Conservation (phyloP, 2,329 filamentous ascomycete species). For the Ilyonectria robusta region DNA sequence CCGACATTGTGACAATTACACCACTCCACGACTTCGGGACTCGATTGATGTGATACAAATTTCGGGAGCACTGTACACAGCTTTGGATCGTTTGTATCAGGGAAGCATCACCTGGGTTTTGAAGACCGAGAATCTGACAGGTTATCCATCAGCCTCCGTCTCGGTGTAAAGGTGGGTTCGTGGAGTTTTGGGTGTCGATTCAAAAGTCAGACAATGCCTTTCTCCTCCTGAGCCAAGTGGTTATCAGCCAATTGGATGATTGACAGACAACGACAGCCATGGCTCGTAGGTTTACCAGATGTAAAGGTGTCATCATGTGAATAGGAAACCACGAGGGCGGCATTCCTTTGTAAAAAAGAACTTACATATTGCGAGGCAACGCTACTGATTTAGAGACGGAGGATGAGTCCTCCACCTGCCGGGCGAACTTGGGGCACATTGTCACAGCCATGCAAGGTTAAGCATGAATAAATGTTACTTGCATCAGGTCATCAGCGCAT, state of each 20-base stretch:
- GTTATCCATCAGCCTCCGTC: conserved; percentile 35
- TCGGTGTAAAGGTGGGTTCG: not conserved
- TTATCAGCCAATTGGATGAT: conserved; percentile 36
- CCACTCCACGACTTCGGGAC: not conserved
- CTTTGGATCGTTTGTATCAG: not conserved
- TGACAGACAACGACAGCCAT: conserved; percentile 48
- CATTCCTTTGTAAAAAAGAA: conserved; percentile 11
- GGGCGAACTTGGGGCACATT: conserved; percentile 2
- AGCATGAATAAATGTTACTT: conserved; percentile 65
- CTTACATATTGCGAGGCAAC: conserved; percentile 33
- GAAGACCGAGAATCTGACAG: conserved; percentile 12
- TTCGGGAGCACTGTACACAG: no score
- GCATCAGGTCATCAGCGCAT: conserved; percentile 78
- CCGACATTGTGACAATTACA: not conserved
- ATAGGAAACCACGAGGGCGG: conserved; percentile 17
- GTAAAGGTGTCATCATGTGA: conserved; percentile 54
- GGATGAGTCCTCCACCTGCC: not conserved
- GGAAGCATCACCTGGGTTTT: not conserved
- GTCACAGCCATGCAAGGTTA: conserved; percentile 25
- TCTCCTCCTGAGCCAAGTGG: conserved; percentile 46
- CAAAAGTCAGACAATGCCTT: conserved; percentile 46
- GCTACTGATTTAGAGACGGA: not conserved
- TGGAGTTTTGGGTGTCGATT: conserved; percentile 9
- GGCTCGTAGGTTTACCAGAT: conserved; percentile 61
- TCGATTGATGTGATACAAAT: no score